A percentile compares a stretch with the other conserved stretches of the same genome.
These are phyloP conservation scores for Kernera saxatilis DNA, from an alignment of 345 rosid species.

Conservation along the genomic window DNA sequence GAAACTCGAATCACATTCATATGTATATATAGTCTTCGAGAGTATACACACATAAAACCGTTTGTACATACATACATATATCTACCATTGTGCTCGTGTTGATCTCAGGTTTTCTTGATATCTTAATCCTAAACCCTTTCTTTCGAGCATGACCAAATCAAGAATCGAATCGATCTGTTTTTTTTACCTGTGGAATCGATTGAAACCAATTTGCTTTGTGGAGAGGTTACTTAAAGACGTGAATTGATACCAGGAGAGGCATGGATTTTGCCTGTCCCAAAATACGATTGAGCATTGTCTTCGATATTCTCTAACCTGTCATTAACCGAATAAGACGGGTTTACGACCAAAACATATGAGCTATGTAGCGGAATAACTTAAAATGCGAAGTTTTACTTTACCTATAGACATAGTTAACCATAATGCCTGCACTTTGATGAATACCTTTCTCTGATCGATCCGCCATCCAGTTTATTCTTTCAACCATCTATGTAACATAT, in stretches of 20 bases:
- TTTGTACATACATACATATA: conserved; percentile 20
- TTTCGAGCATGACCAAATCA: conserved; percentile 5
- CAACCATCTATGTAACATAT: conserved; percentile 57
- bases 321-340: not conserved
- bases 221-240: conserved; percentile 17
- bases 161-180: not conserved
- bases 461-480: conserved; percentile 97
- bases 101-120: not conserved
- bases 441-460: conserved; percentile 69
- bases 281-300: conserved; percentile 72
- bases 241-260: conserved; percentile 45
- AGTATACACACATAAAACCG: conserved; percentile 1
- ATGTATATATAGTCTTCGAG: not conserved
- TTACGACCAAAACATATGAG: not conserved
- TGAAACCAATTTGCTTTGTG: not conserved
- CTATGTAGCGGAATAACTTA: not conserved
- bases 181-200: not conserved
- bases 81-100: conserved; percentile 12
- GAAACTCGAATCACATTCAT: conserved; percentile 15
- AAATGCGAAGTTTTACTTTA: conserved; percentile 9
- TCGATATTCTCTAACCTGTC: conserved; percentile 73
- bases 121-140: not conserved
- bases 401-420: conserved; percentile 95
- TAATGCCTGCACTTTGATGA: conserved; percentile 71
- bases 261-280: conserved; percentile 60